Base-by-base conservation (phyloP, 2,329 filamentous ascomycete species). In the Chaetomiaceae sp. region DNA sequence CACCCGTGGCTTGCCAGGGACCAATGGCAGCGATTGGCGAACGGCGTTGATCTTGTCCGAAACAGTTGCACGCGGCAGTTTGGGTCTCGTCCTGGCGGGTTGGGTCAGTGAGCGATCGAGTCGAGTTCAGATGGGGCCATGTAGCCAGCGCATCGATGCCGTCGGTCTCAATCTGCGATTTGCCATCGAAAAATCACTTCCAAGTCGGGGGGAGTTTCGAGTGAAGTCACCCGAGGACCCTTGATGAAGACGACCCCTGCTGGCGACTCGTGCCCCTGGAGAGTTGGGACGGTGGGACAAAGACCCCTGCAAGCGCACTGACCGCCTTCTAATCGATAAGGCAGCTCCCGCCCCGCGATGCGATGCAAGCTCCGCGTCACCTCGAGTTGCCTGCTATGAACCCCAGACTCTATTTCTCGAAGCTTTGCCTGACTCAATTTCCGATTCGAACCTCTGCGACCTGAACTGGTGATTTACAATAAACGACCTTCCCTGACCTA, bases 341-440 rank as follows among this genome's bases (percentile, higher is more conserved):
- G 0, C 15, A 37, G 47, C 36, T 48, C 56, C 52, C 48, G 25
- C 27, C n/a, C n/a, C n/a, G 27, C 27, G 5, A 3, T 47, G 48
- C 53, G 49, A 51, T 54, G 51, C 27, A 48, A 59, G 58, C 60
- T 56, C 61, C 62, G 62, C 62, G 62, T 63, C 60, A 64, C 61
- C 57, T 56, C 12, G 42, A 52, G 55, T 49, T 63, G 61, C 61
- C 61, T 63, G 49, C 36, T 15, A 20, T 17, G 25, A 29, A 15
- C 43, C 37, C 27, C 14, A 17, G 11, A 36, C 27, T 27, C 9
- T 38, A 15, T n/a, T 20, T 38, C 25, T 27, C 23, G 19, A 20
- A n/a, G 23, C 23, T 39, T 31, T 6, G 7, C 22, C 25, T 15
- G 14, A 31, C 9, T 20, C 15, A 6, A n/a, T 38, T 37, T 6